Conservation (phyloP, 331 rosid species). For the Spiraea crenata region DNA sequence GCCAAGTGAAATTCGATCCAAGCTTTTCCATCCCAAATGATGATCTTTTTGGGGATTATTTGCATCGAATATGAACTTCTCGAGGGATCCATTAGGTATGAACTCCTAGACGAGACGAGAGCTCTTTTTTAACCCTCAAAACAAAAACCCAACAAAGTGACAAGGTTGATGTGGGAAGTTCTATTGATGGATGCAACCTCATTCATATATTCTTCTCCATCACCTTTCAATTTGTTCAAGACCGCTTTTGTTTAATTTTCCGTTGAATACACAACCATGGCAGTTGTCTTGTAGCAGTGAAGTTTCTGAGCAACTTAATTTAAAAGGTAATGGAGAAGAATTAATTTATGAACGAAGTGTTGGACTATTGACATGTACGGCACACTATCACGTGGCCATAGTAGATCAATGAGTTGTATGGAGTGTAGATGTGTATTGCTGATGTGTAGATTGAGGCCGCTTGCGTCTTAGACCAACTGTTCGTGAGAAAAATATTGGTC, state of each 20-base stretch:
- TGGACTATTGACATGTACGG: too few relatives aligned
- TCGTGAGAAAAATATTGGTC: too few relatives aligned
- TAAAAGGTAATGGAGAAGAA: too few relatives aligned
- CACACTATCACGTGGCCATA: too few relatives aligned
- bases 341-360: too few relatives aligned
- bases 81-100: conserved; percentile 33
- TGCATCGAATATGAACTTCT: conserved; percentile 22
- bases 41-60: not conserved
- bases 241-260: conserved; percentile 11
- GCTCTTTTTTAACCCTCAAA: conserved; percentile 27
- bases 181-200: conserved; percentile 26
- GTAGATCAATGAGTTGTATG: too few relatives aligned
- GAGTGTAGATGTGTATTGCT: too few relatives aligned
- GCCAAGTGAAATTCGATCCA: conserved; percentile 30
- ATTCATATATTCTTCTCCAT: conserved; percentile 24
- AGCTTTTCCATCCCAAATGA: conserved; percentile 1
- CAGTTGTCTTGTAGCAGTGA: conserved; percentile 22
- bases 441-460: too few relatives aligned
- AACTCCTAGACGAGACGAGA: conserved; percentile 20
- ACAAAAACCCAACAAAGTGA: conserved; percentile 24
- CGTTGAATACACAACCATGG: conserved; percentile 27
- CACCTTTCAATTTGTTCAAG: conserved; percentile 5
- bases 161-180: conserved; percentile 34
- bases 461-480: too few relatives aligned
- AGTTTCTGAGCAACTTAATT: conserved; percentile 20